Evolutionary conservation across 2,329 filamentous ascomycete genomes (phyloP), one percentile per base, ranked within the genome.

Genomic region (Colletotrichum lindemuthianum): DNA sequence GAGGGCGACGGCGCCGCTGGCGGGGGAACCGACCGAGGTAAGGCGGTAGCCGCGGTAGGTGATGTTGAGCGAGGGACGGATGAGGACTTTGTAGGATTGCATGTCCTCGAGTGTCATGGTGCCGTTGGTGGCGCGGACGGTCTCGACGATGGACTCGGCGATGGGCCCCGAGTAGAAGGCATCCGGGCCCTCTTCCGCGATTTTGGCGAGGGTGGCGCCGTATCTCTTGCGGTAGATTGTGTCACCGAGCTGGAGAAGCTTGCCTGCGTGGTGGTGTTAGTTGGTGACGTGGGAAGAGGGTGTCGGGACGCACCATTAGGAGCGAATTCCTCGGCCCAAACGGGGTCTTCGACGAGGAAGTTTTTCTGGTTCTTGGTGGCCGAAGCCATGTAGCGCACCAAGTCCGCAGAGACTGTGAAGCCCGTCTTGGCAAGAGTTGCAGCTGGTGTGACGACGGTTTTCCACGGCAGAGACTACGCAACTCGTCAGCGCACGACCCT

Each of bases 291-390:
- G 11, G 12, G n/a, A 11, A n/a, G 9, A 41, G 24, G 9, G 13
- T 11, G 3, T 7, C 5, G 6, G 24, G 8, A 40, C 69, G 52
- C 60, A 80, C 82, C 95, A 65, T 94, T 88, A 0, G 93, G 93
- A 2, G 93, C 93, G 78, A 97, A 97, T 73, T 97, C 95, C 51
- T 91, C 76, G 0, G 94, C 92, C 90, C 93, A 98, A 4, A 88
- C 86, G 0, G 90, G 88, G 60, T 97, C 88, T 3, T 91, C 82
- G 0, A 88, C 80, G 0, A 97, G 79, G 71, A 97, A 97, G 69
- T 92, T 80, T 53, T 72, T 68, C 1, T 70, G 69, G 8, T 65
- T 59, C 7, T 68, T 55, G 33, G 79, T 71, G 8, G 84, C 85
- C 3, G 74, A 80, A 1, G 81, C 73, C 86, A 97, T 95, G 71